Percentiles rank a stretch among this genome's conserved stretches.
Conservation (phyloP, 169 alveolate species). For the Plasmodium gallinaceum region DNA sequence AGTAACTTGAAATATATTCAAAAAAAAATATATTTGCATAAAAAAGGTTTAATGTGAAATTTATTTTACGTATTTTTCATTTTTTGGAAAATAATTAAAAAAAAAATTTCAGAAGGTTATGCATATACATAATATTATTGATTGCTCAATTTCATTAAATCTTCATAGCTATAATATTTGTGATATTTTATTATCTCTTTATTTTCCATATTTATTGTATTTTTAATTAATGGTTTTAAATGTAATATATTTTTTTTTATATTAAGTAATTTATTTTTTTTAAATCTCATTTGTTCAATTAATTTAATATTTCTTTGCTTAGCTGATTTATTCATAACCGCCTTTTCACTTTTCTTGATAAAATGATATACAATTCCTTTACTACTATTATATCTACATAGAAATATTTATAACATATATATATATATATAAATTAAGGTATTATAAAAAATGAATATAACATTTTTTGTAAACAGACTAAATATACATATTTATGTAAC, state of each 20-base stretch:
- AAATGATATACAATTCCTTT: slow-evolving; percentile 70
- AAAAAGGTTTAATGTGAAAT: too few species aligned
- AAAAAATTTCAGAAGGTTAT: too few species aligned
- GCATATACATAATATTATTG: neutral
- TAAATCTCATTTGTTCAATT: slow-evolving; percentile 15
- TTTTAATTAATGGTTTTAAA: slow-evolving; percentile 28
- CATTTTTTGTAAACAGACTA: too few species aligned
- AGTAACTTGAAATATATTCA: too few species aligned
- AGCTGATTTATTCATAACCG: slow-evolving; percentile 24
- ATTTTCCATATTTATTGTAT: slow-evolving; percentile 21
- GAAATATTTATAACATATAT: neutral
- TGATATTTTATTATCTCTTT: slow-evolving; percentile 19
- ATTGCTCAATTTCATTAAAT: slow-evolving; percentile 16
- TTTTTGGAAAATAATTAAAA: too few species aligned
- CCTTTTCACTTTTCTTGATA: slow-evolving; percentile 23
- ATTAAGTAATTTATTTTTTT: slow-evolving; percentile 11
- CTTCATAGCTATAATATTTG: slow-evolving; percentile 57
- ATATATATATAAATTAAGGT: neutral
- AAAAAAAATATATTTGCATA: too few species aligned
- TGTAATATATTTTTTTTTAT: slow-evolving; percentile 3
- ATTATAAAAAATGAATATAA: too few species aligned
- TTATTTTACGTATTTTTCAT: too few species aligned
- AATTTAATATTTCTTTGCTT: slow-evolving; percentile 36
- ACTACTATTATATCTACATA: slow-evolving; percentile 35
- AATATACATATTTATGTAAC: neutral